Evolutionary conservation across 495 filamentous ascomycete species (phyloP).

Genomic region (Tetracladium marchalianum): DNA sequence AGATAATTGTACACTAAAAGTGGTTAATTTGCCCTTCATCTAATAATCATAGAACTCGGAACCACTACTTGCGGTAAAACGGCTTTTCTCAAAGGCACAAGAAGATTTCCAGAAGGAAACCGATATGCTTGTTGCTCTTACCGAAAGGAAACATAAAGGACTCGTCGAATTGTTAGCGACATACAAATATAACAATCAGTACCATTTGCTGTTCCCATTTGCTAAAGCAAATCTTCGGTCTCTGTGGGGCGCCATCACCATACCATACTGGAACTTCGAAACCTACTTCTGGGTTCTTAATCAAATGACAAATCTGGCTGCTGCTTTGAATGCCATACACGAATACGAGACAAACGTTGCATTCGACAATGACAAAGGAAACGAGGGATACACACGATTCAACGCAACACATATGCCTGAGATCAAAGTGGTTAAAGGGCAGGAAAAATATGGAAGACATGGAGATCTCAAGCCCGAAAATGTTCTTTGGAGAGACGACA

Average conservation of each 20-base stretch:
- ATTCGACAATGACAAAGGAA: background rate
- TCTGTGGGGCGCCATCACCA: constrained; percentile 1
- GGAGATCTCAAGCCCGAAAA: constrained; percentile 21
- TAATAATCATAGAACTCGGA: background rate
- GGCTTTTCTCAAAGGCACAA: constrained; percentile 7
- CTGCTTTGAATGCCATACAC: constrained; percentile 1
- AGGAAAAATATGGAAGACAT: constrained; percentile 10
- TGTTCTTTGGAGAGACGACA: constrained; percentile 12
- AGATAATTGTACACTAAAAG: background rate
- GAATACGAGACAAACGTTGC: background rate
- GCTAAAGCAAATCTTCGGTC: constrained; percentile 9
- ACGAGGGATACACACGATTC: too few relatives aligned
- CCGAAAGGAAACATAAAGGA: constrained; percentile 5
- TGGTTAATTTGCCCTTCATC: too few relatives aligned
- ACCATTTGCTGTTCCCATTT: constrained; percentile 14
- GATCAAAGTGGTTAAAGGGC: background rate
- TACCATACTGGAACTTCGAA: background rate
- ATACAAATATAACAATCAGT: constrained; percentile 3
- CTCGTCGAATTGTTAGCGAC: constrained; percentile 12
- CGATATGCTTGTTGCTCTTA: constrained; percentile 6
- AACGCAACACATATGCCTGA: background rate
- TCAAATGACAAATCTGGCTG: constrained; percentile 8
- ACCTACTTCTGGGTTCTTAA: constrained; percentile 10
- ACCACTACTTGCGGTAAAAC: constrained; percentile 9
- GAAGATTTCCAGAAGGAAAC: constrained; percentile 8